A percentile compares a stretch with the other conserved stretches of the same genome.
Evolutionary conservation across 768 basidiomycete species (phyloP).

Genomic region (Auricularia auricula-judae): DNA sequence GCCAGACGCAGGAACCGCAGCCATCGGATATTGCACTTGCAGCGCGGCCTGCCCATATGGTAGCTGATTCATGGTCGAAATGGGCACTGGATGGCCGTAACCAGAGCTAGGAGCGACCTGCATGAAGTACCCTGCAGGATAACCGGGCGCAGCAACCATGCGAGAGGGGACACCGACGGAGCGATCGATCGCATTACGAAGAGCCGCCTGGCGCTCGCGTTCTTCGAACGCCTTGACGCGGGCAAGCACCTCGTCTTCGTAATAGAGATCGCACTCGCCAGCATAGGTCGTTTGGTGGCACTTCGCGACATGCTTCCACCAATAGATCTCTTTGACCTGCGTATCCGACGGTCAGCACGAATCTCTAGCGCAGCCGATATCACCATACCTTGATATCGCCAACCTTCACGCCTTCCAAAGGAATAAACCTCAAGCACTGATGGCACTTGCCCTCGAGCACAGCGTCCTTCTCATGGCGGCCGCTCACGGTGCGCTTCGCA

Average conservation of each 20-base stretch:
- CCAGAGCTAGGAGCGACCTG: neutral
- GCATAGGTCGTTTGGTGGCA: constrained; percentile 53
- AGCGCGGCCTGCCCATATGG: neutral
- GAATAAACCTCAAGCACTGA: constrained; percentile 62
- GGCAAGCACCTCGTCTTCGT: constrained; percentile 35
- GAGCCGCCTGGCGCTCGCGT: neutral
- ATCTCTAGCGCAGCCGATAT: too few species aligned
- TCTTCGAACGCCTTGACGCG: constrained; percentile 4
- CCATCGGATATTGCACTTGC: too few species aligned
- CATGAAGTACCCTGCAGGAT: too few species aligned
- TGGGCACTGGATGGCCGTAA: neutral
- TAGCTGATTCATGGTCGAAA: neutral
- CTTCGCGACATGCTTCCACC: constrained; percentile 78
- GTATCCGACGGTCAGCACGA: too few species aligned
- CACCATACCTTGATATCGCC: constrained; percentile 52
- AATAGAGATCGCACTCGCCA: constrained; percentile 48
- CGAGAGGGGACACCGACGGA: too few species aligned
- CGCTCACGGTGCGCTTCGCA: constrained; percentile 28
- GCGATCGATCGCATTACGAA: neutral
- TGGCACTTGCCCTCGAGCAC: constrained; percentile 71
- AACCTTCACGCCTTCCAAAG: constrained; percentile 62
- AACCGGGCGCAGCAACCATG: too few species aligned
- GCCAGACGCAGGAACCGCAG: too few species aligned
- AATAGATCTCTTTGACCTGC: constrained; percentile 65
- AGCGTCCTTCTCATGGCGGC: constrained; percentile 46